Evolutionary conservation across 192 early-diverging fungal genomes (phyloP).

Genomic region (Chytriomyces hyalinus): DNA sequence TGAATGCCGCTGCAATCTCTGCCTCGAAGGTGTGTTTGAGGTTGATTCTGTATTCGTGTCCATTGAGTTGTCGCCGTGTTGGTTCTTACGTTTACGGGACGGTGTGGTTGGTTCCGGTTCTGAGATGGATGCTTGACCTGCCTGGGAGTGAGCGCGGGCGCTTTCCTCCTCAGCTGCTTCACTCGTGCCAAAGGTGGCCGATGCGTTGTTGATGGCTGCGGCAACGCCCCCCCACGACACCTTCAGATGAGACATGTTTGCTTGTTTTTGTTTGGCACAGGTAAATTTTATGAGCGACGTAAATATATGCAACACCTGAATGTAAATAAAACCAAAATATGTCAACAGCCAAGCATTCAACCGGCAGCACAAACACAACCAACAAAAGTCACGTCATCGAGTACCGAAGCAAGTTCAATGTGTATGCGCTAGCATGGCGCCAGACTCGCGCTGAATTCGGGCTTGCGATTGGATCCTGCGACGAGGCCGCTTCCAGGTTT

Average conservation of each 20-base stretch:
- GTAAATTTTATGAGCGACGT: too few species aligned
- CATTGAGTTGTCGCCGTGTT: too few species aligned
- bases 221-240: constrained; percentile 5
- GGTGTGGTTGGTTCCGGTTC: neutral
- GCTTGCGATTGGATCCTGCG: too few species aligned
- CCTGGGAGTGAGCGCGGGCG: neutral
- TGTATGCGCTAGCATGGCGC: constrained; percentile 64
- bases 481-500: too few species aligned
- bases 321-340: neutral
- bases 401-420: constrained; percentile 44
- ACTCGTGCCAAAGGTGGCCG: constrained; percentile 12
- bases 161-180: too few species aligned
- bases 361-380: neutral
- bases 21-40: neutral
- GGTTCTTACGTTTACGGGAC: neutral
- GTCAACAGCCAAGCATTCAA: neutral
- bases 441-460: constrained; percentile 6
- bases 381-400: constrained; percentile 70
- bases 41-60: neutral
- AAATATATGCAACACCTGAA: neutral
- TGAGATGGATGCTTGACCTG: neutral
- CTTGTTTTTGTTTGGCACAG: too few species aligned
- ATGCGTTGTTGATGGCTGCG: neutral
- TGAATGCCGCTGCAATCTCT: too few species aligned
- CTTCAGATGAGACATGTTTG: constrained; percentile 8